Percentiles rank a stretch among this genome's conserved stretches.
Conservation (phyloP, 176 grass and related monocot genomes). For the Musa acuminata region DNA sequence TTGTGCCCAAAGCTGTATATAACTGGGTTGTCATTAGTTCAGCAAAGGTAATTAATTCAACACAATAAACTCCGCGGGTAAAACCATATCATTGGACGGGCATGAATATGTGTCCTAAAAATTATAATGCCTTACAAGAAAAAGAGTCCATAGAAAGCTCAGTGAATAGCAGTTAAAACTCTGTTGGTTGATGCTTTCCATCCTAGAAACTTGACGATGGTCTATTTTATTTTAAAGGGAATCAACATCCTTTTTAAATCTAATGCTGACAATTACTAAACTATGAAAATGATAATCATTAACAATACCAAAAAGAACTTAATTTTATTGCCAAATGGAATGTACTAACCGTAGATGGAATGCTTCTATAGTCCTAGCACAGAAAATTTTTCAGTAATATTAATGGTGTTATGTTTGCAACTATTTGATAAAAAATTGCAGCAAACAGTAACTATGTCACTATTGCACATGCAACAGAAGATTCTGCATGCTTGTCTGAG, state of each 20-base stretch:
- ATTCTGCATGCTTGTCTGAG: background rate
- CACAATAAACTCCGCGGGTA: background rate
- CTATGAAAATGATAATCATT: background rate
- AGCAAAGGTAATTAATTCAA: background rate
- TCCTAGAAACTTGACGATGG: background rate
- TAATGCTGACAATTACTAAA: background rate
- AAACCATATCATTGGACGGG: background rate
- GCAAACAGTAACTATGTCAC: background rate
- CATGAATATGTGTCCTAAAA: background rate
- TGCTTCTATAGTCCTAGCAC: background rate
- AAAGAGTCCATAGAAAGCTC: background rate
- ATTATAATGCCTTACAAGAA: too few species aligned
- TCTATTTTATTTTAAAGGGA: background rate
- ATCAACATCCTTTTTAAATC: background rate
- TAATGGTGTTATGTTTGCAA: background rate
- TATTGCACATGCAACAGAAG: background rate
- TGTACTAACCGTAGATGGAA: too few species aligned
- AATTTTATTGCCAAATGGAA: too few species aligned
- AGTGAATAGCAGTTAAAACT: background rate
- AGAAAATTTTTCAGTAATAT: background rate
- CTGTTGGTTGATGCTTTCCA: background rate
- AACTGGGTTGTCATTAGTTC: constrained; percentile 3
- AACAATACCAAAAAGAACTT: too few species aligned
- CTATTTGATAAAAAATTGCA: background rate
- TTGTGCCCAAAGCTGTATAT: constrained; percentile 67